Evolutionary conservation across 495 filamentous ascomycete genomes (phyloP), one percentile per base, ranked within the genome.

Genomic region (Aspergillus conjunctus): DNA sequence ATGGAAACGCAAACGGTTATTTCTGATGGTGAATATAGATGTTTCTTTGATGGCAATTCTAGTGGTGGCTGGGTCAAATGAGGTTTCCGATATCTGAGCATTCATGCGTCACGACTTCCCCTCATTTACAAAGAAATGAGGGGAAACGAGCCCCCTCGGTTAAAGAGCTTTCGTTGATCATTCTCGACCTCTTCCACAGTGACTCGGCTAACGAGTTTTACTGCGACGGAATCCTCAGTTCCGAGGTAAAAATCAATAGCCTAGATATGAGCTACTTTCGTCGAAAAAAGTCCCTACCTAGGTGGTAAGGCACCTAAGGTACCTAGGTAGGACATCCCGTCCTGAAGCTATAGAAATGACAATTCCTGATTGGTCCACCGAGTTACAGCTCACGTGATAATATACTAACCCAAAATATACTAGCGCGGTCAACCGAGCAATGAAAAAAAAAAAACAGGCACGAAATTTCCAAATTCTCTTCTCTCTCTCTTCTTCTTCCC

Each of bases 401-500:
- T 18, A n/a, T n/a, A 18, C 64, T 51, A 66, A 37, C 57, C 60
- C 26, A 21, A 71, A 55, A 26, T 3, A 41, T 45, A 20, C 44
- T 73, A 76, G 71, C 62, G 8, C 22, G 62, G 68, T 61, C 56
- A 59, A 43, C 51, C 53, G 33, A 65, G 33, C 31, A 51, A 26
- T 46, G 18, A 48, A 18, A 49, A 51, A 59, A 55, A 64, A 64
- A 66, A 67, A 71, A 69, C 66, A 60, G 66, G 65, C 52, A 53
- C 66, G 65, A 54, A 62, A 61, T 57, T 53, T 57, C 54, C 39
- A 10, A 17, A 15, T 30, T 49, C 31, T 41, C 62, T 62, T 58
- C 59, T 77, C 66, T 58, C 63, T 53, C 50, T 65, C 78, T 72
- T 77, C 75, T 67, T 72, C 70, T 73, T 73, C 49, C 26, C 77